phyloP scores from a whole-genome alignment of 163 green algal genomes.

The Prototheca wickerhamii region DNA sequence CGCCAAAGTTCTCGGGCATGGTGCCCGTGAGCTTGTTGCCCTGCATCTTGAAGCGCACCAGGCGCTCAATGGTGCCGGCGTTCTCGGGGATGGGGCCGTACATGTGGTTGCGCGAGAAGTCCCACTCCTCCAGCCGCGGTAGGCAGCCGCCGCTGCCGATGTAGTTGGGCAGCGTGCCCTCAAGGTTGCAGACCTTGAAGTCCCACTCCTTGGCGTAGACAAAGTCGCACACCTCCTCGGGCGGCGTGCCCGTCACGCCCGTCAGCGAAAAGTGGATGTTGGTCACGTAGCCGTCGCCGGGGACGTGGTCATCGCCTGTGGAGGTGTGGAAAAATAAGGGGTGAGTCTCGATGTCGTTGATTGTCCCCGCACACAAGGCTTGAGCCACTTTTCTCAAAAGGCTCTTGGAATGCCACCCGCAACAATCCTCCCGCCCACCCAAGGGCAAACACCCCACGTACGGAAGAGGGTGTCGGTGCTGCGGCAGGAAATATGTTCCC shows the following conservation, averaged over 20 bases:
- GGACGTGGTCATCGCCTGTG: conserved; percentile 3
- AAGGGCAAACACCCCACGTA: not conserved
- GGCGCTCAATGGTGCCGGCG: not conserved
- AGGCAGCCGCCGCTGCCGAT: conserved; percentile 1
- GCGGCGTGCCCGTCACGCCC: conserved; percentile 2
- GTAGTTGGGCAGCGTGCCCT: conserved; percentile 3
- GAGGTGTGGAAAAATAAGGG: not conserved
- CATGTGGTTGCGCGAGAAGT: not conserved
- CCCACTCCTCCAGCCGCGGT: conserved; percentile 11
- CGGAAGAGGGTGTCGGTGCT: conserved; percentile 5
- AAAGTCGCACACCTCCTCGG: not conserved
- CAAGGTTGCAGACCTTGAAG: conserved; percentile 11
- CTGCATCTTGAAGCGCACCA: conserved; percentile 16
- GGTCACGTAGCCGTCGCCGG: conserved; percentile 9
- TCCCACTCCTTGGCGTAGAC: conserved; percentile 12
- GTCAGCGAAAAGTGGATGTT: conserved; percentile 18
- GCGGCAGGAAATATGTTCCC: conserved; percentile 15
- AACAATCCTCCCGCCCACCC: not conserved
- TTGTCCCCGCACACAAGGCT: too few relatives aligned
- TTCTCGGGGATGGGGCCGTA: conserved; percentile 6
- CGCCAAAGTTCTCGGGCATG: not conserved
- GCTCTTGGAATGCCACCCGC: not conserved
- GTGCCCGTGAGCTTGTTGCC: conserved; percentile 14
- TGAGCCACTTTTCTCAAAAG: too few relatives aligned
- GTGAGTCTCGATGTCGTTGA: not conserved